Percentiles rank a stretch among this genome's conserved stretches.
These are phyloP conservation scores for Neoboletus subvelutipes DNA, from an alignment of 768 basidiomycete genomes.

Conservation along the genomic window DNA sequence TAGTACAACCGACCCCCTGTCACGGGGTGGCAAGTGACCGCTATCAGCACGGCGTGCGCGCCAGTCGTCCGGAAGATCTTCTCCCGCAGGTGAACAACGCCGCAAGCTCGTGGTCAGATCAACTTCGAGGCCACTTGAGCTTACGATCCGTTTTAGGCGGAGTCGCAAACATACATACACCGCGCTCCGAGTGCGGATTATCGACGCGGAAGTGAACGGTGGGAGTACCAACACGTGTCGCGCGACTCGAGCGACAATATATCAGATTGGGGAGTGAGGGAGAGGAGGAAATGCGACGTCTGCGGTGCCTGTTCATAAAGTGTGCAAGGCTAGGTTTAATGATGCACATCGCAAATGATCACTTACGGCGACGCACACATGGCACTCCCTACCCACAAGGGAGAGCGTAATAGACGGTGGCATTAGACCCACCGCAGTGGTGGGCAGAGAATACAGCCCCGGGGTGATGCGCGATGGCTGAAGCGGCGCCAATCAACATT, in stretches of 20 bases:
- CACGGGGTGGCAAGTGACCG: not conserved
- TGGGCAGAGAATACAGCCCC: not conserved
- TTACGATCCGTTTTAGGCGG: constrained; percentile 13
- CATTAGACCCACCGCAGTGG: not conserved
- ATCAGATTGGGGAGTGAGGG: not conserved
- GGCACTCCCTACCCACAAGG: not conserved
- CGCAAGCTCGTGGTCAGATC: not conserved
- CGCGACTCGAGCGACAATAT: not conserved
- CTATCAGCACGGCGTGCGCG: not conserved
- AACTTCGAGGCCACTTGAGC: not conserved
- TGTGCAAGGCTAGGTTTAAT: constrained; percentile 11
- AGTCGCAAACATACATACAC: not conserved
- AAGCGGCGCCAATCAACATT: not conserved
- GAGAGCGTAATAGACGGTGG: not conserved
- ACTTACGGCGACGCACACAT: constrained; percentile 6
- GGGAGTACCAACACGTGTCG: constrained; percentile 16
- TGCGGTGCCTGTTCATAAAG: constrained; percentile 2
- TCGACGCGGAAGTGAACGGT: constrained; percentile 19
- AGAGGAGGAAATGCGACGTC: not conserved
- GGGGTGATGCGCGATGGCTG: no score
- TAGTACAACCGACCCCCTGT: not conserved
- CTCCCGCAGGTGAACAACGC: not conserved
- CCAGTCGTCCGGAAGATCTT: constrained; percentile 1
- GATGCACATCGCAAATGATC: not conserved
- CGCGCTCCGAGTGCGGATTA: constrained; percentile 14